phyloP scores from a whole-genome alignment of 2,329 filamentous ascomycete species.

The Rhinocladiella mackenziei region DNA sequence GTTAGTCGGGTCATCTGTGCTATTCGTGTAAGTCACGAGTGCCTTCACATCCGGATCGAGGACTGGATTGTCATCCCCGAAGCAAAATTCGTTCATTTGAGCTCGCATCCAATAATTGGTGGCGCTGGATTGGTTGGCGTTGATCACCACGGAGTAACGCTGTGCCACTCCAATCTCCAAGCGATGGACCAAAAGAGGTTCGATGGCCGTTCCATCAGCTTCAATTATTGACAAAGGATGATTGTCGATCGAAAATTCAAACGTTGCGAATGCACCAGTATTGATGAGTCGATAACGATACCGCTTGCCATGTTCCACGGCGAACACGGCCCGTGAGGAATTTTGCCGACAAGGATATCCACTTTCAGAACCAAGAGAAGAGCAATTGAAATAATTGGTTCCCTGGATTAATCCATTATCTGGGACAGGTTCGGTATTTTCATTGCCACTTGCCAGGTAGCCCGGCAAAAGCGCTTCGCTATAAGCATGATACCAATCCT shows the following conservation, averaged over 20 bases:
- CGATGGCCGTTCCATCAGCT: conserved; percentile 33
- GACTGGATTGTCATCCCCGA: conserved; percentile 25
- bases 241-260: conserved; percentile 32
- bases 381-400: conserved; percentile 34
- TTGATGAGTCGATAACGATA: conserved; percentile 32
- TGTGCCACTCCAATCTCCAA: conserved; percentile 52
- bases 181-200: conserved; percentile 46
- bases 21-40: conserved; percentile 29
- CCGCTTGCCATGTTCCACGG: conserved; percentile 27
- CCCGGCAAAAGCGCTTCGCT: conserved; percentile 20
- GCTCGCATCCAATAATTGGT: conserved; percentile 28
- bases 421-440: conserved; percentile 31
- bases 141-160: conserved; percentile 33
- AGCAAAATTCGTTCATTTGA: conserved; percentile 23
- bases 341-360: too few species aligned
- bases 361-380: conserved; percentile 21
- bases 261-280: conserved; percentile 30
- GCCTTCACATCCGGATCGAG: conserved; percentile 29
- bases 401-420: conserved; percentile 49
- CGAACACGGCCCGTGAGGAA: too few species aligned
- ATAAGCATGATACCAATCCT: conserved; percentile 25
- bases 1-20: conserved; percentile 13
- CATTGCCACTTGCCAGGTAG: conserved; percentile 13
- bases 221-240: conserved; percentile 32
- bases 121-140: conserved; percentile 27